phyloP scores from a whole-genome alignment of 805 yeast genomes.

The Phaffomyces opuntiae region DNA sequence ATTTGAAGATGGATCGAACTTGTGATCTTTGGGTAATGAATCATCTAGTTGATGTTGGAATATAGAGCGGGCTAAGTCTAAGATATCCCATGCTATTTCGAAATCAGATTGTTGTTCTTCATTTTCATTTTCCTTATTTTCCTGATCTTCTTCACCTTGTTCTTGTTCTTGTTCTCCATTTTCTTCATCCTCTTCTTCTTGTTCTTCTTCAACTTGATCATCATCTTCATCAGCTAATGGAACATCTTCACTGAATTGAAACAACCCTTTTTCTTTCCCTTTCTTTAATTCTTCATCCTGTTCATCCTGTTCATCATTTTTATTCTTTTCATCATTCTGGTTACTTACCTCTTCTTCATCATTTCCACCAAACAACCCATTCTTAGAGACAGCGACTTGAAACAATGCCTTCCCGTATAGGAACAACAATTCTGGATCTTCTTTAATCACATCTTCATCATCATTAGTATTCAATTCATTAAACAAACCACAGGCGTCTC shows the following conservation, averaged over 20 bases:
- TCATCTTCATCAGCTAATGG: constrained; percentile 29
- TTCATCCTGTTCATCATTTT: constrained; percentile 20
- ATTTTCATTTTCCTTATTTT: constrained; percentile 20
- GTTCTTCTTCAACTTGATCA: constrained; percentile 14
- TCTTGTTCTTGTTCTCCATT: constrained; percentile 21
- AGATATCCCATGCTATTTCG: constrained; percentile 81
- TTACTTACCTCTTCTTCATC: constrained; percentile 15
- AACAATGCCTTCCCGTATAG: constrained; percentile 77
- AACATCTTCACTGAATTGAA: constrained; percentile 32
- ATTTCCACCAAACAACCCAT: constrained; percentile 66
- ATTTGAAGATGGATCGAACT: constrained; percentile 6
- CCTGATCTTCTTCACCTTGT: constrained; percentile 10
- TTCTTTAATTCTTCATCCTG: constrained; percentile 21
- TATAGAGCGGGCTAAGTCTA: constrained; percentile 69
- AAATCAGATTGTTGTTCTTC: constrained; percentile 62
- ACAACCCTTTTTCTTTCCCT: constrained; percentile 16
- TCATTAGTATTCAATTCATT: constrained; percentile 33
- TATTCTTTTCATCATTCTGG: constrained; percentile 15
- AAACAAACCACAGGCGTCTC: constrained; percentile 60
- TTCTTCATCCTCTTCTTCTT: constrained; percentile 19
- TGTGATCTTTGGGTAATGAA: constrained; percentile 16
- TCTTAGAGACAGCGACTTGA: constrained; percentile 64
- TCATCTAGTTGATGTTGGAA: constrained; percentile 34
- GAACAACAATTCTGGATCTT: constrained; percentile 64
- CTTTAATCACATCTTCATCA: constrained; percentile 28